Evolutionary conservation across 2,329 filamentous ascomycete genomes (phyloP), one percentile per base, ranked within the genome.

Genomic region (Aspergillus terreus): DNA sequence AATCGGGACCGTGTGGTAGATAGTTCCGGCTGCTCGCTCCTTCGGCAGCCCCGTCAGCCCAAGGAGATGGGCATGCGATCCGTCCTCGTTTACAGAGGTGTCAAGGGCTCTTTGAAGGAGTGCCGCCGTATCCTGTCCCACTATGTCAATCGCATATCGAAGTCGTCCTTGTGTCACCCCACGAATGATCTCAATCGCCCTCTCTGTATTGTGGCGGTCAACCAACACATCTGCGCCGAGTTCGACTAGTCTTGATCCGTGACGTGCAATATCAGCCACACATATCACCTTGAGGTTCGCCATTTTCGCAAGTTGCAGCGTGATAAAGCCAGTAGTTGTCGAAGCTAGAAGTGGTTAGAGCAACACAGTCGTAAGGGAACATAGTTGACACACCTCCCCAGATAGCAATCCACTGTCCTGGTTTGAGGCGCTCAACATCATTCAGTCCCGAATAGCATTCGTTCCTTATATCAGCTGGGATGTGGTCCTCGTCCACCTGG

Each of bases 41-140:
- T 88, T 88, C 0, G 87, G 87, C 3, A 89, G 58, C 0, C 86
- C 87, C 0, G 82, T 83, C 42, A 91, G 60, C 0, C 87, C 86
- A 0, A 90, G 77, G 0, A 91, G 72, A 67, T 91, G 87, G 1
- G 76, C 68, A 1, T 67, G 60, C 38, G 59, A 58, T 2, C 51
- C 63, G 15, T 56, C 49, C 2, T 46, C 44, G 7, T 17, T 41
- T 1, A 55, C 53, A 2, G 54, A 50, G 5, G 48, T 38, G 14
- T 68, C 59, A 1, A 88, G 68, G 0, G 81, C 76, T n/a, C 76
- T 68, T 21, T 85, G 72, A 1, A 90, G 71, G 3, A 80, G 70
- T 0, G 73, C 72, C 0, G 86, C 84, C 0, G 83, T 84, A 0
- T 89, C 83, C 25, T 77, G 79, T 0, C 87, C 86, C 14, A 81